Conservation (phyloP, 2,329 filamentous ascomycete genomes). For the Elsinoe necatrix region DNA sequence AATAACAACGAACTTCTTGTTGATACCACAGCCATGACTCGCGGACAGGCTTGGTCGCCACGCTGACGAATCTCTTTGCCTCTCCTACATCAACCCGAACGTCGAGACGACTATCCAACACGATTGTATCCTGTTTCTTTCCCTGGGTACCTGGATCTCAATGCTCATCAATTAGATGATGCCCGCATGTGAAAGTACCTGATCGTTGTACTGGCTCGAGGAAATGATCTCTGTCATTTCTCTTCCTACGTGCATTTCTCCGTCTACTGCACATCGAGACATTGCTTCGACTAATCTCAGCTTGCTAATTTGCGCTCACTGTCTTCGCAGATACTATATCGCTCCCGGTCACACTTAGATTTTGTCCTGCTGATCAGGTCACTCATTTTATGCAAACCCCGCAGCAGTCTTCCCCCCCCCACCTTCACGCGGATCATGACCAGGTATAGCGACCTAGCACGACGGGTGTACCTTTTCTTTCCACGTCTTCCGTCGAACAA, state of each 20-base stretch:
- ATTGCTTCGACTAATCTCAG: too few relatives aligned
- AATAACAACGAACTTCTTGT: neutral
- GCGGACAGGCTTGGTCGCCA: neutral
- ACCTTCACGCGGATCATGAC: conserved; percentile 10
- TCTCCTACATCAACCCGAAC: neutral
- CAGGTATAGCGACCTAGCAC: neutral
- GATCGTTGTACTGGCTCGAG: too few relatives aligned
- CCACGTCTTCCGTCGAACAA: neutral
- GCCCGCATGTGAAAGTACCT: too few relatives aligned
- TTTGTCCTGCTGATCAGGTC: neutral
- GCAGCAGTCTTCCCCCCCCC: neutral
- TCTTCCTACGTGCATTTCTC: too few relatives aligned
- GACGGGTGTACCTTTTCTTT: neutral
- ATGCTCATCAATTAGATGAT: too few relatives aligned
- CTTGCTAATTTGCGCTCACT: too few relatives aligned
- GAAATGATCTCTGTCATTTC: too few relatives aligned
- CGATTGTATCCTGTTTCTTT: too few relatives aligned
- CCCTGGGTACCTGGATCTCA: too few relatives aligned
- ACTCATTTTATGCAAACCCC: neutral
- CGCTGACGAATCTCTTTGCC: conserved; percentile 6
- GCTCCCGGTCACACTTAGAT: neutral
- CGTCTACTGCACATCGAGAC: too few relatives aligned
- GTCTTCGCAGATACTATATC: too few relatives aligned
- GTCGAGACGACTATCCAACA: too few relatives aligned
- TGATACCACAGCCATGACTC: conserved; percentile 7